Percentiles rank a stretch among this genome's conserved stretches.
Evolutionary conservation across 2,329 filamentous ascomycete species (phyloP).

Genomic region (Colletotrichum musicola): DNA sequence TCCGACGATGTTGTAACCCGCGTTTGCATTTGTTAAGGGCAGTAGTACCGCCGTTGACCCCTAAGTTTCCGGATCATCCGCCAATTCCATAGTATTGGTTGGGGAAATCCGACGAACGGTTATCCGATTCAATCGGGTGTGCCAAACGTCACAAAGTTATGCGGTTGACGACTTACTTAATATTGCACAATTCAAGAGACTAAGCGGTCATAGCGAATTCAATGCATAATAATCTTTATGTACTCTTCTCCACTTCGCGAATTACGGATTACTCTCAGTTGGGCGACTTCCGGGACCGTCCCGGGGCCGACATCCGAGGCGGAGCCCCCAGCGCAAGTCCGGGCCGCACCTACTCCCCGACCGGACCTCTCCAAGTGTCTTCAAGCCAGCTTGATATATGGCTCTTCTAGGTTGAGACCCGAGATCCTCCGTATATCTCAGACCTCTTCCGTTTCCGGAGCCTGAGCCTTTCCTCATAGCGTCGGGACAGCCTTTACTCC

Average conservation of each 20-base stretch:
- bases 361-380: not conserved
- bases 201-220: too few species aligned
- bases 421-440: not conserved
- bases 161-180: too few species aligned
- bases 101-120: too few species aligned
- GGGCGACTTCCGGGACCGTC: slow-evolving; percentile 22
- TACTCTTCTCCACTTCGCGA: slow-evolving; percentile 14
- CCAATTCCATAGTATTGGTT: too few species aligned
- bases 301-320: slow-evolving; percentile 24
- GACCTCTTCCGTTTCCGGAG: not conserved
- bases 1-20: too few species aligned
- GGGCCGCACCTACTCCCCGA: not conserved
- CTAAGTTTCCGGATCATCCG: too few species aligned
- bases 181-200: too few species aligned
- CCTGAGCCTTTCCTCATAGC: too few species aligned
- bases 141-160: too few species aligned
- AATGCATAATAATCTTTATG: not conserved
- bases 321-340: not conserved
- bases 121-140: too few species aligned
- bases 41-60: too few species aligned
- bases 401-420: not conserved
- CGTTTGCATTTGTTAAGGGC: too few species aligned
- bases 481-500: not conserved
- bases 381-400: not conserved
- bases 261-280: not conserved